Base-by-base conservation (phyloP, 1,284 basidiomycete genomes). In the Malassezia obtusa region DNA sequence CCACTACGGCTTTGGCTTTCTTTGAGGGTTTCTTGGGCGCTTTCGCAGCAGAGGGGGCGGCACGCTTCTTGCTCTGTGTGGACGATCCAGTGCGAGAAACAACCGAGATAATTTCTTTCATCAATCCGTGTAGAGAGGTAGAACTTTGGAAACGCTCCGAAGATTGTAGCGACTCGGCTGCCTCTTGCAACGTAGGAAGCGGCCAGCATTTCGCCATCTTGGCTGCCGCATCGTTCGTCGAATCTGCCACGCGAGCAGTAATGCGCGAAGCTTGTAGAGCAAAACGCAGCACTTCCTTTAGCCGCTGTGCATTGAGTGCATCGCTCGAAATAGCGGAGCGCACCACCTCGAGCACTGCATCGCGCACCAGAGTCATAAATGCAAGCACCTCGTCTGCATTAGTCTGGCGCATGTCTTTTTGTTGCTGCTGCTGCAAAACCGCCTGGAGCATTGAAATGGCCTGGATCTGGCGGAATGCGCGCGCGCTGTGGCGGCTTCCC, bases 201-300 rank as follows among this genome's bases (percentile, higher is more conserved):
- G 71, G 67, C 17, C 75, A 64, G 0, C 79, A 69, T 32, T 31
- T 37, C 32, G 55, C 48, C 40, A 62, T 33, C 40, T 53, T 59
- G 5, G 21, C 22, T 2, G 26, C 21, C 1, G 53, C 50, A 5
- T 22, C 47, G 7, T 36, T 15, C 15, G 24, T 11, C 32, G 30
- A 30, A 17, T 41, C 49, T 1, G 57, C 52, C 9, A 80, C 68
- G 21, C 76, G 78, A 55, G 79, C 80, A 41, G 82, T 82, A 54
- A 84, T 82, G 46, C 88, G 82, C 11, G 83, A 78, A 31, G 82
- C 81, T 19, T 81, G 75, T 7, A 88, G 76, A 0, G 78, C 82
- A 47, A 87, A 77, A 73, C 89, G 91, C 57, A 88, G 75, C 14
- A 89, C 75, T 26, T 89, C 86, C 74, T 89, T 92, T 65, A 86